A percentile compares a stretch with the other conserved stretches of the same genome.
Conservation (phyloP, 1,284 basidiomycete genomes). For the Irpex lacteus region DNA sequence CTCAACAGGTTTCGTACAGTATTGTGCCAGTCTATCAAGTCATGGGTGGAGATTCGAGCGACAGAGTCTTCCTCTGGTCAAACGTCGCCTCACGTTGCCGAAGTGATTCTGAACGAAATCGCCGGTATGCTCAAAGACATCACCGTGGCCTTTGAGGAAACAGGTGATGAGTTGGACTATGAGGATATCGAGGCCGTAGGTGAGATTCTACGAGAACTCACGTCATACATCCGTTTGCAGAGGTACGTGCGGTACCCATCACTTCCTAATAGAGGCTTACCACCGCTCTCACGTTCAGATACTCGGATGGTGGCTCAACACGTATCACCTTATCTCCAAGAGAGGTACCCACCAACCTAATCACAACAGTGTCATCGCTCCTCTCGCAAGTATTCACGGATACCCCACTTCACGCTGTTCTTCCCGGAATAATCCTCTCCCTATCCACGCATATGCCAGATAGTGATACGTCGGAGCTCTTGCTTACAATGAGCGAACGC, state of each 20-base stretch:
- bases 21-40: slow-evolving; percentile 48
- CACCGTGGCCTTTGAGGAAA: slow-evolving; percentile 65
- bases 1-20: slow-evolving; percentile 54
- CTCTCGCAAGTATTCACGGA: slow-evolving; percentile 56
- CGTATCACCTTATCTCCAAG: slow-evolving; percentile 50
- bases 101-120: slow-evolving; percentile 64
- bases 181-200: slow-evolving; percentile 65
- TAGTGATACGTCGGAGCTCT: slow-evolving; percentile 55
- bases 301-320: slow-evolving; percentile 47
- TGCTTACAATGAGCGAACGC: slow-evolving; percentile 57
- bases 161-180: slow-evolving; percentile 54
- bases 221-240: slow-evolving; percentile 51
- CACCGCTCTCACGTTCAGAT: slow-evolving; percentile 35
- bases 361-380: slow-evolving; percentile 55
- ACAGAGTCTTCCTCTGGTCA: slow-evolving; percentile 13
- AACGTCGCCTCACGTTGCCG: slow-evolving; percentile 31
- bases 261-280: background rate
- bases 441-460: slow-evolving; percentile 65
- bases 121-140: slow-evolving; percentile 68
- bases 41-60: slow-evolving; percentile 48
- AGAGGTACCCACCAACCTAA: slow-evolving; percentile 52
- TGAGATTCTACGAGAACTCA: slow-evolving; percentile 53
- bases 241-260: slow-evolving; percentile 38
- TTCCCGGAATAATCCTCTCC: slow-evolving; percentile 60
- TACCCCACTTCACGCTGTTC: slow-evolving; percentile 52